A percentile compares a stretch with the other conserved stretches of the same genome.
Conservation (phyloP, 352 stramenopile genomes). For the Phytophthora agathidicida region DNA sequence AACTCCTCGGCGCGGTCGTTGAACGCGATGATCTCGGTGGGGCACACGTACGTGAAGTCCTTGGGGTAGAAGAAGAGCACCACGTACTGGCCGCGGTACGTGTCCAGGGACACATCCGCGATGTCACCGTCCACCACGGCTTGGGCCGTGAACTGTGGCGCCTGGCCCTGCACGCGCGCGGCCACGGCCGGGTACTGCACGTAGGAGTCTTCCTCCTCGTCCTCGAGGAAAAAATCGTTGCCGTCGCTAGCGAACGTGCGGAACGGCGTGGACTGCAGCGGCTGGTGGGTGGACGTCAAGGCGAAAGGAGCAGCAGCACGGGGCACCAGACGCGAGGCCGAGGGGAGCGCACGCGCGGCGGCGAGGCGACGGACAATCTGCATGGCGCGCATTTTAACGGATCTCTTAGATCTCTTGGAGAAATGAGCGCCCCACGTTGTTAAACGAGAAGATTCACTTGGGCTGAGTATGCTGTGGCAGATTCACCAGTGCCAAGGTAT, state of each 20-base stretch:
- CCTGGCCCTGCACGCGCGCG: conserved; percentile 65
- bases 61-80: conserved; percentile 94
- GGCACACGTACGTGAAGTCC: conserved; percentile 92
- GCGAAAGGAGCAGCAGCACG: conserved; percentile 21
- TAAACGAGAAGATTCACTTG: too few relatives aligned
- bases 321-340: conserved; percentile 12
- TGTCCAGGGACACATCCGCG: conserved; percentile 75
- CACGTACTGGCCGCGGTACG: conserved; percentile 90
- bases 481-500: too few relatives aligned
- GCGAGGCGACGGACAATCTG: conserved; percentile 41
- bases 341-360: conserved; percentile 16
- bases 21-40: conserved; percentile 93
- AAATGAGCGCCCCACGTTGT: conserved; percentile 18
- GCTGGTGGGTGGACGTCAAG: neutral
- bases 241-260: conserved; percentile 60
- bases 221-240: conserved; percentile 68
- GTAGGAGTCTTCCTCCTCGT: conserved; percentile 75
- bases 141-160: conserved; percentile 76
- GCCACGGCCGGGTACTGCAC: conserved; percentile 77
- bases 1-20: conserved; percentile 87
- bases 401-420: too few relatives aligned
- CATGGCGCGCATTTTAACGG: conserved; percentile 30
- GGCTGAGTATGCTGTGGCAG: too few relatives aligned
- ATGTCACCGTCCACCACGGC: conserved; percentile 88
- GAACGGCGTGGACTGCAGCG: conserved; percentile 4